These are phyloP conservation scores for Yamadazyma paraphyllophila DNA, from an alignment of 805 yeast species.

Conservation along the genomic window DNA sequence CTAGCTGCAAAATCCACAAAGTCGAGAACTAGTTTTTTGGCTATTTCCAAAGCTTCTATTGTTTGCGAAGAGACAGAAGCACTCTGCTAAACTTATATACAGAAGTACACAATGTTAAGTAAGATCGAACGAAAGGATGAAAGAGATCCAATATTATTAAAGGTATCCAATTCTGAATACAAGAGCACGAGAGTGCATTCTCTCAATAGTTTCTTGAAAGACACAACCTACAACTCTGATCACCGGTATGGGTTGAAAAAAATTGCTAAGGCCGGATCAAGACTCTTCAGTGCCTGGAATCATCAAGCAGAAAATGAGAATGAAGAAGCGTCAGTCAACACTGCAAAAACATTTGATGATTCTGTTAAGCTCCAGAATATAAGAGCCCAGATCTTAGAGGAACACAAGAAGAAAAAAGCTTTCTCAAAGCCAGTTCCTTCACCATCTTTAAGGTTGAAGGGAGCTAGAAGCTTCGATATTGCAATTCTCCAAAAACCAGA, in stretches of 20 bases:
- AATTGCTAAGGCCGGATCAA: slow-evolving; percentile 3
- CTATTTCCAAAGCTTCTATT: too few species aligned
- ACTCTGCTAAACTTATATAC: too few species aligned
- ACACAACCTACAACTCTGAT: slow-evolving; percentile 7
- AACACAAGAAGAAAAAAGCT: too few species aligned
- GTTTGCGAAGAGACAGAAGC: too few species aligned
- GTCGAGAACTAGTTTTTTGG: too few species aligned
- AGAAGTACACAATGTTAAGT: not conserved
- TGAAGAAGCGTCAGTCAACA: not conserved
- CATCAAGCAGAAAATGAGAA: not conserved
- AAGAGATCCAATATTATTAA: too few species aligned
- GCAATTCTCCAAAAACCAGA: not conserved
- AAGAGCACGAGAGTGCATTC: slow-evolving; percentile 11
- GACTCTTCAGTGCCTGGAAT: slow-evolving; percentile 7
- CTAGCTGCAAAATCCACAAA: too few species aligned
- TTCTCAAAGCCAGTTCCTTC: too few species aligned
- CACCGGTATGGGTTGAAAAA: not conserved
- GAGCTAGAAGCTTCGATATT: not conserved
- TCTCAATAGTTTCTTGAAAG: slow-evolving; percentile 13
- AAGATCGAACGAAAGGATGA: not conserved
- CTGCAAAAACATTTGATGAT: not conserved
- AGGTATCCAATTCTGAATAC: not conserved
- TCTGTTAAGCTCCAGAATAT: not conserved
- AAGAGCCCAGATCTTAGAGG: not conserved
- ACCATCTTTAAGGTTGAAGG: not conserved